A percentile compares a stretch with the other conserved stretches of the same genome.
These are phyloP conservation scores for Talaromyces atroroseus DNA, from an alignment of 2,329 filamentous ascomycete genomes.

Conservation along the genomic window DNA sequence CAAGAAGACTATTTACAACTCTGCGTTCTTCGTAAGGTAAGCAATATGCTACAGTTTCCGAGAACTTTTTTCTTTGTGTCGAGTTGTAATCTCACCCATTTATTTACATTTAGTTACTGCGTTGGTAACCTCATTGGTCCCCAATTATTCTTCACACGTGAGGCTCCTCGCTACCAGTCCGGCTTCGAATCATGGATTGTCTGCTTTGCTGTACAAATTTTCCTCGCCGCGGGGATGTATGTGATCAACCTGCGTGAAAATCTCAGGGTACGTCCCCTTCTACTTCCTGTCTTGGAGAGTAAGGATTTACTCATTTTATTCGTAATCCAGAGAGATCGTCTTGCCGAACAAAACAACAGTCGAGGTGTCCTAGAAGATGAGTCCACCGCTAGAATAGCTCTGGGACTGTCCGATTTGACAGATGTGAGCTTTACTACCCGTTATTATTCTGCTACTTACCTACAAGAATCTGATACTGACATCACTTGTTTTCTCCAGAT, in stretches of 20 bases:
- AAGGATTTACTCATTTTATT: background rate
- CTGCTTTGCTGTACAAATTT: background rate
- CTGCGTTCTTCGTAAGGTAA: constrained; percentile 25
- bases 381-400: background rate
- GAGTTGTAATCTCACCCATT: constrained; percentile 20
- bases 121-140: constrained; percentile 43
- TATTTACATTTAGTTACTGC: constrained; percentile 43
- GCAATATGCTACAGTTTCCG: constrained; percentile 22
- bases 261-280: background rate
- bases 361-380: background rate
- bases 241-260: background rate
- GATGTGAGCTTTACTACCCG: background rate
- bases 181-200: constrained; percentile 16
- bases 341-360: background rate
- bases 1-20: constrained; percentile 46
- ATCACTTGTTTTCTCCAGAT: background rate
- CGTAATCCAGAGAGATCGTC: background rate
- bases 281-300: background rate
- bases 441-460: background rate
- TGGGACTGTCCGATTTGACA: background rate
- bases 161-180: constrained; percentile 31
- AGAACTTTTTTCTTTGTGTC: too few relatives aligned
- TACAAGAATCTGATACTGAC: background rate
- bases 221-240: background rate
- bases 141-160: constrained; percentile 38